Evolutionary conservation across 129 eudicot species (phyloP).

Genomic region (Silybum marianum): DNA sequence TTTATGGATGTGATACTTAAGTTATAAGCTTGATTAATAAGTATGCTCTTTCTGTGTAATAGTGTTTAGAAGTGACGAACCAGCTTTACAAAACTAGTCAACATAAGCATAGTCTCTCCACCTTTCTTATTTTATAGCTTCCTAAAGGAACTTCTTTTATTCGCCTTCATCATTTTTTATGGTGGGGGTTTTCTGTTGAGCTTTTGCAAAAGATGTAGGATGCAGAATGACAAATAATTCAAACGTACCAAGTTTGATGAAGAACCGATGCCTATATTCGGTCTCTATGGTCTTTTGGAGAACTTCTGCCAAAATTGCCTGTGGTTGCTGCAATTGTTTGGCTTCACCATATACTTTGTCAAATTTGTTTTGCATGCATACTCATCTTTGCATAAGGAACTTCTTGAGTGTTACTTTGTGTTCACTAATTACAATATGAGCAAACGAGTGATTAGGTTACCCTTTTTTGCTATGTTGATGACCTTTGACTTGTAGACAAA

Average conservation of each 20-base stretch:
- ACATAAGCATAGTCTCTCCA: background rate
- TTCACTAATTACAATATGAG: background rate
- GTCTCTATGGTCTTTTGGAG: background rate
- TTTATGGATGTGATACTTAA: background rate
- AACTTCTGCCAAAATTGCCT: background rate
- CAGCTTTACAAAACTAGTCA: background rate
- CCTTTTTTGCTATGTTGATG: background rate
- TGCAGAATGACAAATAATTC: background rate
- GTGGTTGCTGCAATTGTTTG: background rate
- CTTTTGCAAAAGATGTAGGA: background rate
- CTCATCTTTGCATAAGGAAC: background rate
- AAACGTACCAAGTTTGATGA: background rate
- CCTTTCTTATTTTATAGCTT: background rate
- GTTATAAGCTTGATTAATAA: background rate
- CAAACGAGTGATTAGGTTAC: background rate
- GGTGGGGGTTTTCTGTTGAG: background rate
- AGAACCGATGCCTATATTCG: background rate
- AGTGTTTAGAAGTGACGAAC: background rate
- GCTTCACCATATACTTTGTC: background rate
- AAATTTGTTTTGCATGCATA: background rate
- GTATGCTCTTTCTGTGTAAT: background rate
- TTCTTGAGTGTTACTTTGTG: background rate
- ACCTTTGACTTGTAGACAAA: conserved; percentile 1
- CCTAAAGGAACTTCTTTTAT: background rate
- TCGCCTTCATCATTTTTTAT: background rate